A percentile compares a stretch with the other conserved stretches of the same genome.
Conservation (phyloP, 306 rosid genomes). For the Oxytropis ochrocephala region DNA sequence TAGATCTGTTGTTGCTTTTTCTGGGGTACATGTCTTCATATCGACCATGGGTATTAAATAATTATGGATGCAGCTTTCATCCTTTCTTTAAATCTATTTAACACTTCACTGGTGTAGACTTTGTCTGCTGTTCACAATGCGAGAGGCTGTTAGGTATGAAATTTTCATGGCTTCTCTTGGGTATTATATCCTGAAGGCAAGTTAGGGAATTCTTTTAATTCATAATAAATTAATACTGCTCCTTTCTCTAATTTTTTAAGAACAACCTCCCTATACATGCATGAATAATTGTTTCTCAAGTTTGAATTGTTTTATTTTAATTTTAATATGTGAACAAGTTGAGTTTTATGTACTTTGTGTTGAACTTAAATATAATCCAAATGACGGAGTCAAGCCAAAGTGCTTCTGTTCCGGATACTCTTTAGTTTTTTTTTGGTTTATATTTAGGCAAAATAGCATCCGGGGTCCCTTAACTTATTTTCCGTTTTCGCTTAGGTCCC, state of each 20-base stretch:
- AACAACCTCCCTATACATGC: neutral
- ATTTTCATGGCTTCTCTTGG: conserved; percentile 15
- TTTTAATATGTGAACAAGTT: neutral
- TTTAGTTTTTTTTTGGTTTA: neutral
- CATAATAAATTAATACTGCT: neutral
- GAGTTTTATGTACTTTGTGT: neutral
- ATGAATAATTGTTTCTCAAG: neutral
- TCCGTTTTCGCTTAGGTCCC: no score
- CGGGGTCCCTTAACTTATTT: no score
- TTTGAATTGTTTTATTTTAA: neutral
- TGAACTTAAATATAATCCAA: neutral
- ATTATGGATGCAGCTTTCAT: neutral
- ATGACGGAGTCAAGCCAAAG: neutral
- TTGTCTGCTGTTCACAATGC: conserved; percentile 13
- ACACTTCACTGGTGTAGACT: neutral
- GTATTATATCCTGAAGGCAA: conserved; percentile 6
- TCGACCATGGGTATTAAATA: neutral
- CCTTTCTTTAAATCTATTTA: conserved; percentile 6
- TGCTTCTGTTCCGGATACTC: conserved; percentile 1
- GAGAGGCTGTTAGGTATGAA: conserved; percentile 8
- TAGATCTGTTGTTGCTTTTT: neutral
- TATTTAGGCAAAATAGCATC: no score
- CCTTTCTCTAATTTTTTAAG: neutral
- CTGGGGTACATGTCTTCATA: neutral
- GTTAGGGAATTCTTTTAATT: neutral